These are phyloP conservation scores for Saccharomycopsis sp. DNA, from an alignment of 805 yeast genomes.

Conservation along the genomic window DNA sequence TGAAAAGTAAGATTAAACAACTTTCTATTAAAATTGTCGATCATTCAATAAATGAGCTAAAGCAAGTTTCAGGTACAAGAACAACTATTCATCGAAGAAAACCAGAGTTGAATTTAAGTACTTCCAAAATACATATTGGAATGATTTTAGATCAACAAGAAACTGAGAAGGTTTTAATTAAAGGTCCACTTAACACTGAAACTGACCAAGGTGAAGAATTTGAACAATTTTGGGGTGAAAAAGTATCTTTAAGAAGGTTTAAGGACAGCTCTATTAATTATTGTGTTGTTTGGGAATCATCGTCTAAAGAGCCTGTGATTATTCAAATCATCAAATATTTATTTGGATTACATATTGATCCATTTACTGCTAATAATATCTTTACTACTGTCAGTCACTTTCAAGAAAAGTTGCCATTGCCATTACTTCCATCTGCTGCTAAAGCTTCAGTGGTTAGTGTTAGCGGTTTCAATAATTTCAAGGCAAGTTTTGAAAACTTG, in stretches of 20 bases:
- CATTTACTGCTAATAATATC: slow-evolving; percentile 33
- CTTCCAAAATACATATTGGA: slow-evolving; percentile 44
- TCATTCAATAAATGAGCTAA: slow-evolving; percentile 11
- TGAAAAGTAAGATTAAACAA: slow-evolving; percentile 39
- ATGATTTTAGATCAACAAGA: slow-evolving; percentile 62
- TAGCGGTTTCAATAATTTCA: slow-evolving; percentile 36
- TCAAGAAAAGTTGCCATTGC: slow-evolving; percentile 48
- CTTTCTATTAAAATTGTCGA: slow-evolving; percentile 17
- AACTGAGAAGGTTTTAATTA: slow-evolving; percentile 75
- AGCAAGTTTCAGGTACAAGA: slow-evolving; percentile 14
- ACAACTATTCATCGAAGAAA: slow-evolving; percentile 39
- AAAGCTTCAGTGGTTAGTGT: slow-evolving; percentile 43
- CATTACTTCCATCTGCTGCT: slow-evolving; percentile 51
- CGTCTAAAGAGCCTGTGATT: slow-evolving; percentile 54
- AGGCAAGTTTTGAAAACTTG: slow-evolving; percentile 51
- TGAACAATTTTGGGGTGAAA: slow-evolving; percentile 83
- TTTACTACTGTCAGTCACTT: slow-evolving; percentile 37
- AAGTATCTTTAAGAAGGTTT: slow-evolving; percentile 81
- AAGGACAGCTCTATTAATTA: slow-evolving; percentile 88
- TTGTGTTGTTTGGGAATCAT: slow-evolving; percentile 76
- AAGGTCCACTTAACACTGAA: slow-evolving; percentile 67
- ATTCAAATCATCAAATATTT: slow-evolving; percentile 58
- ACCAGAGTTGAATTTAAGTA: slow-evolving; percentile 32
- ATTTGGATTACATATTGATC: slow-evolving; percentile 55
- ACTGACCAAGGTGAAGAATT: slow-evolving; percentile 57